phyloP scores from a whole-genome alignment of 1,284 basidiomycete species.

The Violaceomyces palustris region DNA sequence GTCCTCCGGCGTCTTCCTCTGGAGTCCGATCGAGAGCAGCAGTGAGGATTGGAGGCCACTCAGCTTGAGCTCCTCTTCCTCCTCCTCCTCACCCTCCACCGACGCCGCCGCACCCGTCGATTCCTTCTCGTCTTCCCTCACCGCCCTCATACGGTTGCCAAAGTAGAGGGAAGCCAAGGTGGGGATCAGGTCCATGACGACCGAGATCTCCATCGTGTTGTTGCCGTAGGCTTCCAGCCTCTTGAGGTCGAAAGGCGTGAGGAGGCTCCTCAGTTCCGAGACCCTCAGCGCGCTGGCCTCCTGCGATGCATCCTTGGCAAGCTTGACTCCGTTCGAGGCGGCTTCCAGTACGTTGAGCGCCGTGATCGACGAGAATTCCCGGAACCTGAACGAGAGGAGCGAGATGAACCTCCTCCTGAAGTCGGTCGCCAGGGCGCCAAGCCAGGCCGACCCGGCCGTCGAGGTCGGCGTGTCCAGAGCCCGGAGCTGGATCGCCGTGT shows the following conservation, averaged over 20 bases:
- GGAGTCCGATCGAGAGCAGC: slow-evolving; percentile 70
- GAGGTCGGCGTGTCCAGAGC: slow-evolving; percentile 22
- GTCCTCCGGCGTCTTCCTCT: slow-evolving; percentile 85
- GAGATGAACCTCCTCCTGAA: slow-evolving; percentile 86
- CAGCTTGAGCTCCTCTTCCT: slow-evolving; percentile 31
- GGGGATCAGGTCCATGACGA: slow-evolving; percentile 87
- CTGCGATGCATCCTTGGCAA: slow-evolving; percentile 4
- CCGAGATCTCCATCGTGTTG: slow-evolving; percentile 93
- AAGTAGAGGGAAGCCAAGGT: slow-evolving; percentile 77
- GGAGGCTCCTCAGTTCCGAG: slow-evolving; percentile 66
- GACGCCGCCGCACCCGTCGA: slow-evolving; percentile 28
- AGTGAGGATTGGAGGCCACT: slow-evolving; percentile 41
- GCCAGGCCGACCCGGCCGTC: slow-evolving; percentile 65
- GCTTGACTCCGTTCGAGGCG: slow-evolving; percentile 61
- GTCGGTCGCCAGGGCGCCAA: slow-evolving; percentile 86
- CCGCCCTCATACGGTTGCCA: slow-evolving; percentile 55
- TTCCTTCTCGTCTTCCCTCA: slow-evolving; percentile 35
- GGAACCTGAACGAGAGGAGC: slow-evolving; percentile 87
- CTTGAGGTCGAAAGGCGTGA: slow-evolving; percentile 93
- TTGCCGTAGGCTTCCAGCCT: slow-evolving; percentile 91
- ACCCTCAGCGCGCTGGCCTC: slow-evolving; percentile 51
- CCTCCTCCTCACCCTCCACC: slow-evolving; percentile 18
- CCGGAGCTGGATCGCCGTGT: slow-evolving; percentile 89
- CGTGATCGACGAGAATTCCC: slow-evolving; percentile 81
- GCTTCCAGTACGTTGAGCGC: slow-evolving; percentile 85